These are phyloP conservation scores for Heritiera littoralis DNA, from an alignment of 345 rosid species.

Conservation along the genomic window DNA sequence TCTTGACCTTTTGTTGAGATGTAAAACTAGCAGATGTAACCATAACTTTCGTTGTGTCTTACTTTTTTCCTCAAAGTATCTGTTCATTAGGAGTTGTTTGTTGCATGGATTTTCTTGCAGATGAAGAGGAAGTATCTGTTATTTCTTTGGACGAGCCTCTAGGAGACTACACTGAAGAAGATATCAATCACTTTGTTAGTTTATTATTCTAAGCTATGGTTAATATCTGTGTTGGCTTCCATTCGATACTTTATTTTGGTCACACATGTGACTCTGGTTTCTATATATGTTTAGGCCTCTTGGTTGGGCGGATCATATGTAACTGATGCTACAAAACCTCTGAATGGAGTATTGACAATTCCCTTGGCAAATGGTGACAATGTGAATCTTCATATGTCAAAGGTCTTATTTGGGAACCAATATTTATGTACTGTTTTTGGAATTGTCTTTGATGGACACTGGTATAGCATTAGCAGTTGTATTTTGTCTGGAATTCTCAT, in stretches of 20 bases:
- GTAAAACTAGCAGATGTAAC: slow-evolving; percentile 11
- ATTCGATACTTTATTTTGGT: background rate
- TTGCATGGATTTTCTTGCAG: slow-evolving; percentile 44
- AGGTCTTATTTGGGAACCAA: slow-evolving; percentile 48
- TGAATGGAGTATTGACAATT: slow-evolving; percentile 60
- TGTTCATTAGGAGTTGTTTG: background rate
- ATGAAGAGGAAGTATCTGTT: slow-evolving; percentile 61
- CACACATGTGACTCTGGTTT: background rate
- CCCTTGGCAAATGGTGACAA: slow-evolving; percentile 47
- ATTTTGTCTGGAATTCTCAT: slow-evolving; percentile 8
- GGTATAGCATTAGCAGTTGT: background rate
- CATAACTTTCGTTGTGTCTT: background rate
- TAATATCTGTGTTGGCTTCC: slow-evolving; percentile 16
- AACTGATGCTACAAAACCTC: slow-evolving; percentile 40
- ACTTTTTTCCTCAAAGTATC: background rate
- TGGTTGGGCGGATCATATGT: slow-evolving; percentile 53
- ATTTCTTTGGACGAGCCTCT: slow-evolving; percentile 53
- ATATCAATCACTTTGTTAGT: slow-evolving; percentile 77
- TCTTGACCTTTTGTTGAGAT: slow-evolving; percentile 8
- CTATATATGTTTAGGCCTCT: slow-evolving; percentile 58
- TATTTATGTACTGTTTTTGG: slow-evolving; percentile 9
- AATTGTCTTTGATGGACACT: slow-evolving; percentile 14
- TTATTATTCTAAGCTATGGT: slow-evolving; percentile 5
- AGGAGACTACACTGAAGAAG: slow-evolving; percentile 51
- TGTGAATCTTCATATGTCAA: slow-evolving; percentile 49